A percentile compares a stretch with the other conserved stretches of the same genome.
Evolutionary conservation across 768 basidiomycete species (phyloP).

Genomic region (Leucocoprinus sp.): DNA sequence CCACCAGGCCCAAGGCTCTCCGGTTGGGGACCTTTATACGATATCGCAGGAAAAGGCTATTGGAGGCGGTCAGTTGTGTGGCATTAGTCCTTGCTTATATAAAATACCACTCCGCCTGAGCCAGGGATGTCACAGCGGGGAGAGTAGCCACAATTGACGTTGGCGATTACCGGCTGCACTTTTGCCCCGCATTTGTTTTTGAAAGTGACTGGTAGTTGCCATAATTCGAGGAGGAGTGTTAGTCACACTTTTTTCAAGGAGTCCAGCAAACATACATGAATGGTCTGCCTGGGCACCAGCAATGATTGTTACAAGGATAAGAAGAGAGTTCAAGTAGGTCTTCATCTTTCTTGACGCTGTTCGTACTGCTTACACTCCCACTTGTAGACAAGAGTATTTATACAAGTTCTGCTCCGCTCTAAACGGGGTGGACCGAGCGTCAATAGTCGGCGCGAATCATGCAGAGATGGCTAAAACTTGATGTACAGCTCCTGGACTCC

Average conservation of each 20-base stretch:
- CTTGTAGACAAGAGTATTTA: neutral
- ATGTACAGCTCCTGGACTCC: neutral
- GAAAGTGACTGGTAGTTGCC: slow-evolving; percentile 22
- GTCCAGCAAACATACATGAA: slow-evolving; percentile 11
- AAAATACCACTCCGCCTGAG: slow-evolving; percentile 25
- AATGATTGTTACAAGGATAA: neutral
- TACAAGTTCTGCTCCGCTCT: neutral
- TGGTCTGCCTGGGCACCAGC: slow-evolving; percentile 16
- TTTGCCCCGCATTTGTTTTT: slow-evolving; percentile 24
- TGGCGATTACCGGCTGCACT: slow-evolving; percentile 28
- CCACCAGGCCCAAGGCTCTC: slow-evolving; percentile 18
- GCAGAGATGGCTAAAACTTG: neutral
- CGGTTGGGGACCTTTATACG: slow-evolving; percentile 28
- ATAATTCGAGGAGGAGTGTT: neutral
- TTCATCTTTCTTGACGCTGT: neutral
- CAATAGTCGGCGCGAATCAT: neutral
- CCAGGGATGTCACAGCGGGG: slow-evolving; percentile 28
- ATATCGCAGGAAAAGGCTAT: slow-evolving; percentile 24
- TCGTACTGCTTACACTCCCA: neutral
- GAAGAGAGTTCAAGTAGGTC: neutral
- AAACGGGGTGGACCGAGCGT: neutral
- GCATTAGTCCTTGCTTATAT: neutral
- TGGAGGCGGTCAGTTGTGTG: neutral
- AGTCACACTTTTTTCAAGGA: neutral
- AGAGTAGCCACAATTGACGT: slow-evolving; percentile 33